A percentile compares a stretch with the other conserved stretches of the same genome.
phyloP scores from a whole-genome alignment of 2,329 filamentous ascomycete species.

The Fusarium siculi region DNA sequence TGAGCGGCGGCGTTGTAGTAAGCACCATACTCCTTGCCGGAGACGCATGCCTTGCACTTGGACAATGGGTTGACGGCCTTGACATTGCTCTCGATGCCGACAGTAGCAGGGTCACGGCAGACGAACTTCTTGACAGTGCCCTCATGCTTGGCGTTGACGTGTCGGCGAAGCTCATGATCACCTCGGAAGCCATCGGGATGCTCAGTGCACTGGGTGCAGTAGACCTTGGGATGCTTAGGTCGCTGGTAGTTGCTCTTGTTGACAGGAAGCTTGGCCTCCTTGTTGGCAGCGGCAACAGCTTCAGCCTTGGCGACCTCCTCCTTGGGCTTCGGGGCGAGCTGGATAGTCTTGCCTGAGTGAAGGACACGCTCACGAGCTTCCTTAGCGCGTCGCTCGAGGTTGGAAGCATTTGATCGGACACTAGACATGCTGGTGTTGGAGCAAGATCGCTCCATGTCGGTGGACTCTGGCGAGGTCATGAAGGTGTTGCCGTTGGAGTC shows the following conservation, averaged over 20 bases:
- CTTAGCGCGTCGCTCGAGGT: slow-evolving; percentile 58
- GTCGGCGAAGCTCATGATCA: slow-evolving; percentile 81
- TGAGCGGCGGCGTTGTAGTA: slow-evolving; percentile 97
- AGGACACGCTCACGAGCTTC: slow-evolving; percentile 60
- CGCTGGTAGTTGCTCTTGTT: slow-evolving; percentile 63
- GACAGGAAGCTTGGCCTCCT: slow-evolving; percentile 57
- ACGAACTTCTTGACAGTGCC: slow-evolving; percentile 65
- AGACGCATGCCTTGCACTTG: slow-evolving; percentile 85
- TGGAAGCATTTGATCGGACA: slow-evolving; percentile 57
- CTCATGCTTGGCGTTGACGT: slow-evolving; percentile 74
- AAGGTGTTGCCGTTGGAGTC: slow-evolving; percentile 46
- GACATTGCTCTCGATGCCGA: slow-evolving; percentile 55
- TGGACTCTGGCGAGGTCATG: slow-evolving; percentile 42
- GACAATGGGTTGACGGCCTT: slow-evolving; percentile 72
- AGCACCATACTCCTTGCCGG: slow-evolving; percentile 82
- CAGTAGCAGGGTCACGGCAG: slow-evolving; percentile 63
- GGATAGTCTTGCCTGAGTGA: slow-evolving; percentile 52
- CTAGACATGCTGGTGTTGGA: slow-evolving; percentile 57
- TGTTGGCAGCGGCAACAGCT: slow-evolving; percentile 40
- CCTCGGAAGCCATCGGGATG: slow-evolving; percentile 84
- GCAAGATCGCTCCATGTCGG: slow-evolving; percentile 60
- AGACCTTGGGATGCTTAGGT: slow-evolving; percentile 76
- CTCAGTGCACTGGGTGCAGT: slow-evolving; percentile 76
- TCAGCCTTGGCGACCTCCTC: slow-evolving; percentile 15
- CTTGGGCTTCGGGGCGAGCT: slow-evolving; percentile 59